Percentiles rank a stretch among this genome's conserved stretches.
phyloP scores from a whole-genome alignment of 176 grass and related monocot genomes.

The Aechmea fasciata region DNA sequence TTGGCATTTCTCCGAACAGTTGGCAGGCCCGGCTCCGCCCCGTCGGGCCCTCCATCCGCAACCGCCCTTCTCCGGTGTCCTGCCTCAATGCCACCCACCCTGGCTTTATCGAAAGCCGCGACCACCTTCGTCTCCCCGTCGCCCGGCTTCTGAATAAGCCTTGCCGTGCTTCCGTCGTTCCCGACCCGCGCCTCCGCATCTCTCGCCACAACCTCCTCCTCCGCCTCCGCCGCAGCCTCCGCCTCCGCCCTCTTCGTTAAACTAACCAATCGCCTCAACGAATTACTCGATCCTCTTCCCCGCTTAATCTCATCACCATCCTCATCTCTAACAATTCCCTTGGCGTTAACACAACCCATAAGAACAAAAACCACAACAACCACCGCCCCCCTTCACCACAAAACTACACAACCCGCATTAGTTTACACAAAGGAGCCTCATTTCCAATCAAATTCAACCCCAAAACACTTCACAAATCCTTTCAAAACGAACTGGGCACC shows the following conservation, averaged over 20 bases:
- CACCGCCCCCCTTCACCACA: neutral
- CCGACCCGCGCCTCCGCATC: constrained; percentile 21
- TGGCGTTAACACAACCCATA: constrained; percentile 90
- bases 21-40: constrained; percentile 19
- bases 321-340: constrained; percentile 48
- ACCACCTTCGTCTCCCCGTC: constrained; percentile 16
- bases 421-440: neutral
- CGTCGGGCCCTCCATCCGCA: constrained; percentile 16
- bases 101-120: constrained; percentile 28
- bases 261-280: constrained; percentile 63
- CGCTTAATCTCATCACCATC: constrained; percentile 36
- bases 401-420: neutral
- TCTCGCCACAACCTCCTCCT: constrained; percentile 46
- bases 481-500: neutral
- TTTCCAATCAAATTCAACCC: neutral
- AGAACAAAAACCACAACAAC: constrained; percentile 3
- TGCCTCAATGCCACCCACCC: constrained; percentile 11
- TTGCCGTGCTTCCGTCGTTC: constrained; percentile 36
- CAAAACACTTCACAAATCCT: neutral
- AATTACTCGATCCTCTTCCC: constrained; percentile 51
- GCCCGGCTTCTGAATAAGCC: constrained; percentile 68
- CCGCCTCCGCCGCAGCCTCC: constrained; percentile 48
- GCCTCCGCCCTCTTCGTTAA: constrained; percentile 52
- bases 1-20: constrained; percentile 4
- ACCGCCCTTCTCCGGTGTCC: constrained; percentile 21